Base-by-base conservation (phyloP, 208 protist genomes). In the Leishmania braziliensis region DNA sequence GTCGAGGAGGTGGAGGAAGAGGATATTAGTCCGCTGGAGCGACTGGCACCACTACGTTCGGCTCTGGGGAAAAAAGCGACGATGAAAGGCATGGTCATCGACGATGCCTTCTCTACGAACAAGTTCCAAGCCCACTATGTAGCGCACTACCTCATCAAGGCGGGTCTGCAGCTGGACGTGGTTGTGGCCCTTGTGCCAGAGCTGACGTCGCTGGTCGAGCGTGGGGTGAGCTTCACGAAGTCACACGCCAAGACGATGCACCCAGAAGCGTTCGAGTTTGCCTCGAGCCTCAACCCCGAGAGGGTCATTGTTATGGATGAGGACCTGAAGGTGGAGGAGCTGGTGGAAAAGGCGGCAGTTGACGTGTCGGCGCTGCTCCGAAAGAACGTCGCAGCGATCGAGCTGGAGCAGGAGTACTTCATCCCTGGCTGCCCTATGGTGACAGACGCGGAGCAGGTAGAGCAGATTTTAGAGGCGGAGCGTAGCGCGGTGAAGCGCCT, bases 251-350 rank as follows among this genome's bases (percentile, higher is more conserved):
- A 86, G 77, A 82, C 80, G 43, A 74, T 87, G 5, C 94, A 97
- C 81, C 94, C 94, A 9, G 92, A 97, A 81, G 90, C 87, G 29
- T 97, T 94, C 80, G 94, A 97, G 84, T 95, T 97, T 75, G 90
- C 88, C 62, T 78, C 79, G 10, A 71, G 46, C 9, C 63, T 94
- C 0, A 88, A 91, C 68, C 79, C 88, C 60, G 76, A 78, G 1
- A 70, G 77, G 54, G 90, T 92, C 51, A 77, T 88, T 18, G 86
- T 92, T 63, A 78, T 97, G 29, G 87, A 93, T 54, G 89, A 88
- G 3, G 83, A 86, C 51, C 78, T 89, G 60, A 75, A 69, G 16
- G 5, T 92, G 33, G 86, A 91, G 53, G 79, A 78, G 46, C 71
- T 93, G 72, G 70, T 89, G 66, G 48, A 78, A 20, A 84, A 91